Evolutionary conservation across 2,329 filamentous ascomycete species (phyloP), one percentile per base, ranked within the genome.

Genomic region (Fusarium paranaense): DNA sequence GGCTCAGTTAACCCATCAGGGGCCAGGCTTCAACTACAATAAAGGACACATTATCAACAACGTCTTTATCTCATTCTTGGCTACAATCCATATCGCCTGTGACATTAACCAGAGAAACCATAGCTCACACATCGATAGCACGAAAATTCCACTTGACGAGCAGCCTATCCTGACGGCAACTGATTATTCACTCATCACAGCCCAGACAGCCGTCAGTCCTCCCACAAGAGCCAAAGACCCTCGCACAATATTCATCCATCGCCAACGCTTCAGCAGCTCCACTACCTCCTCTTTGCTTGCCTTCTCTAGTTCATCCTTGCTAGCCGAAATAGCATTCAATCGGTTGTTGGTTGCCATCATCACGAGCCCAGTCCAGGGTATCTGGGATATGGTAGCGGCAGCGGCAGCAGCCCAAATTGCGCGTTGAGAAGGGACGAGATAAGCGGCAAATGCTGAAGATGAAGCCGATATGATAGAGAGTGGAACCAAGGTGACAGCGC

Each of bases 211-310:
- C 42, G 71, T 56, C n/a, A 74, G 13, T 1, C 72, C 72, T 50
- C 72, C 72, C 5, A 61, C 25, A 22, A 75, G 67, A 6, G 72
- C 72, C 52, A 75, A 45, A 56, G 64, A 42, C 8, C 72, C 72
- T 16, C 72, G 42, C 0, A 75, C 66, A 11, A 75, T 73, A 22
- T 75, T 75, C 72, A 75, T 75, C 66, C 72, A 75, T 35, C 63
- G 62, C 72, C 72, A 75, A 2, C 65, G 64, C 62, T 68, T 73
- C 52, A 75, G 20, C 61, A 75, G 52, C 11, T 13, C 45, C 3
- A 70, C 60, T 1, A 74, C 66, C 20, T 75, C 72, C 2, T 75
- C 66, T n/a, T 30, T 40, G 9, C 40, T 61, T 3, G 59, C 50
- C 18, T 75, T 75, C 8, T 75, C 66, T 14, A 73, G 58, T 25